Base-by-base conservation (phyloP, 495 filamentous ascomycete genomes). In the Bathelium albidoporum region DNA sequence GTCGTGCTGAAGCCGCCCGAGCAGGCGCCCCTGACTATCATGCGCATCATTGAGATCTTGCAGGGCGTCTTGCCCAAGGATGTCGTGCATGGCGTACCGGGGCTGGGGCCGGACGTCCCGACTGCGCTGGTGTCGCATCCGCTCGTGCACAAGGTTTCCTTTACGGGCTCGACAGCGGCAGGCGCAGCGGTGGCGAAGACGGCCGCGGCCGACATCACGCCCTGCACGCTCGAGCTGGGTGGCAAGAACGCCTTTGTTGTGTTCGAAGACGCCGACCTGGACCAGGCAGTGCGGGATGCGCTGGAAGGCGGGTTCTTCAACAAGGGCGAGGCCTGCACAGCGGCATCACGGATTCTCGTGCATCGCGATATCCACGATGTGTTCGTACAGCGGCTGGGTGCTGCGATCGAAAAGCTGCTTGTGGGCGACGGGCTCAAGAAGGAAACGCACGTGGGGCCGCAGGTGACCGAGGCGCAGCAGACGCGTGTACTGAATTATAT, bases 251-350 rank as follows among this genome's bases (percentile, higher is more conserved):
- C 64, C 18, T 58, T 66, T 32, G 28, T 66, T 22, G 62, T 66
- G 1, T 66, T 66, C 32, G 64, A 66, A 11, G 64, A 66, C 24
- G 64, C 64, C 9, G 64, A 66, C 52, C 34, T 66, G 18, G 64
- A 66, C n/a, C 32, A 39, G 26, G 64, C 64, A 5, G 62, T 59
- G 3, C 41, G 49, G 2, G 24, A 58, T n/a, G 62, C 64, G 18
- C 39, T 53, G 22, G 49, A 53, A 1, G 60, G 60, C 32, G 49
- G 34, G 16, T 43, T 63, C 28, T 59, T 43, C 39, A 63, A 63
- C 29, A 32, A 60, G 22, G 49, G 64, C 22, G 36, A 66, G 34
- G 53, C 53, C 18, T 66, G 64, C 49, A 59, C 61, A 14, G 64
- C 64, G 9, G 59, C 28, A 2, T 53, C 36, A 9, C 24, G 64